Evolutionary conservation across 2,329 filamentous ascomycete species (phyloP).

Genomic region (Cadophora malorum): DNA sequence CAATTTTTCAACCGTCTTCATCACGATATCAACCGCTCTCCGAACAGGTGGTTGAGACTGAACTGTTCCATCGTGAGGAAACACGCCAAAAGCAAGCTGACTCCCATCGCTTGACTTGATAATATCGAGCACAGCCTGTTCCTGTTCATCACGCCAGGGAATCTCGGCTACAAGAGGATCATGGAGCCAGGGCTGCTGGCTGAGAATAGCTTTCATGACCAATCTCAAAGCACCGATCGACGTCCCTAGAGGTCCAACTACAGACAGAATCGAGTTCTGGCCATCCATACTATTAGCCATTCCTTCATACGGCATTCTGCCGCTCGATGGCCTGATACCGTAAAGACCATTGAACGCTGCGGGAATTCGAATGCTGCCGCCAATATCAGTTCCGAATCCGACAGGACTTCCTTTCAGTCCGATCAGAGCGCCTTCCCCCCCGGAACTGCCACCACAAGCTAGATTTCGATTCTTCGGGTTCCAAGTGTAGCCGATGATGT

Average conservation of each 20-base stretch:
- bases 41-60: conserved; percentile 62
- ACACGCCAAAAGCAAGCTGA: conserved; percentile 60
- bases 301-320: conserved; percentile 56
- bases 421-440: conserved; percentile 46
- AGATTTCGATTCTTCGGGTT: conserved; percentile 45
- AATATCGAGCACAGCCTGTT: conserved; percentile 46
- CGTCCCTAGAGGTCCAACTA: conserved; percentile 67
- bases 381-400: conserved; percentile 46
- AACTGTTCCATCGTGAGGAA: conserved; percentile 58
- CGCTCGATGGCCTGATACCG: conserved; percentile 47
- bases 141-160: conserved; percentile 63
- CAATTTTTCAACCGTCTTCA: conserved; percentile 54
- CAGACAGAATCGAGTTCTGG: conserved; percentile 66
- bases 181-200: conserved; percentile 66
- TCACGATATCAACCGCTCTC: conserved; percentile 59
- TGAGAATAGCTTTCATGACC: conserved; percentile 61
- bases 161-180: conserved; percentile 71
- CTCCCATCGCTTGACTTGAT: conserved; percentile 46
- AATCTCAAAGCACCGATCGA: conserved; percentile 61
- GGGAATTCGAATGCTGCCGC: conserved; percentile 46
- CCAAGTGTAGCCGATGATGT: conserved; percentile 50
- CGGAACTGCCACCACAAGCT: conserved; percentile 42
- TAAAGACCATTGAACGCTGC: conserved; percentile 49
- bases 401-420: conserved; percentile 43
- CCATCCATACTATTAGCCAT: conserved; percentile 66